Percentiles rank a stretch among this genome's conserved stretches.
These are phyloP conservation scores for Colletotrichum costaricense DNA, from an alignment of 2,329 filamentous ascomycete genomes.

Conservation along the genomic window DNA sequence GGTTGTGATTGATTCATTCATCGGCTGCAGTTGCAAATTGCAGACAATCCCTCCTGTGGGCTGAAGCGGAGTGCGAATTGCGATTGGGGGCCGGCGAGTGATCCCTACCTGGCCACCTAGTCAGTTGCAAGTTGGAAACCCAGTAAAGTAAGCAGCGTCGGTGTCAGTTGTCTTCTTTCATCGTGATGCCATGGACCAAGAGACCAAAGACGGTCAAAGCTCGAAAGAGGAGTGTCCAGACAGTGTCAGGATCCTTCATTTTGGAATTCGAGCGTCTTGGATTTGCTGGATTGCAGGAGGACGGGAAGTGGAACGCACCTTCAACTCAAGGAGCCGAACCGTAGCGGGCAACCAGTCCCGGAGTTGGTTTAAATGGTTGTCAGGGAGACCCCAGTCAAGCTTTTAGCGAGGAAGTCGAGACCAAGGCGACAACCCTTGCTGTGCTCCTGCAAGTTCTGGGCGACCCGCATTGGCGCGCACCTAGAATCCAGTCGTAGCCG, in stretches of 20 bases:
- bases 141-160: neutral
- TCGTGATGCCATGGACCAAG: neutral
- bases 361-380: constrained; percentile 21
- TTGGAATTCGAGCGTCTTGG: constrained; percentile 21
- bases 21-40: constrained; percentile 2
- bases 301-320: constrained; percentile 26
- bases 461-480: constrained; percentile 31
- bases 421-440: constrained; percentile 28
- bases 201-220: neutral
- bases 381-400: constrained; percentile 30
- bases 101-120: neutral
- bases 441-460: constrained; percentile 11
- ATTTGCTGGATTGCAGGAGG: constrained; percentile 14
- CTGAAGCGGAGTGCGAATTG: neutral
- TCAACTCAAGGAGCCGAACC: constrained; percentile 23
- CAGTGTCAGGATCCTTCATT: constrained; percentile 9
- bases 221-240: neutral
- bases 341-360: constrained; percentile 29
- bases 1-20: neutral
- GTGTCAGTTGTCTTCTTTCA: neutral
- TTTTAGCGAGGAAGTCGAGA: constrained; percentile 29
- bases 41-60: neutral
- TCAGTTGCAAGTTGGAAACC: neutral
- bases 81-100: neutral
- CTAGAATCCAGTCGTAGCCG: neutral